Percentiles rank a stretch among this genome's conserved stretches.
Conservation (phyloP, 371 early-diverging fungal species). For the Mortierella sp. region DNA sequence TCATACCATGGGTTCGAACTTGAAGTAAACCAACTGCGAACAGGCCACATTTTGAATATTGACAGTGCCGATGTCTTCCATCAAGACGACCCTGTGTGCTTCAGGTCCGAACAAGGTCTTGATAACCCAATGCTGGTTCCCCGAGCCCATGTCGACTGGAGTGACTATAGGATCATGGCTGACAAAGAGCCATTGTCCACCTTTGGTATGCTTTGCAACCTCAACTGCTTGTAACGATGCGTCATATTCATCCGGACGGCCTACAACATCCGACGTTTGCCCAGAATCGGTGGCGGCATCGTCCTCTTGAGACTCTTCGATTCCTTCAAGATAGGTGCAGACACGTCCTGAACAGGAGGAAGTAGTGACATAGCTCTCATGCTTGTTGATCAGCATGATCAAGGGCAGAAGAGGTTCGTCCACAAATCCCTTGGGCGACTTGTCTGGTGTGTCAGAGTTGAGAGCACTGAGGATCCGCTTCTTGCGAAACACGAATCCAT, state of each 20-base stretch:
- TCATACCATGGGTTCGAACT: constrained; percentile 73
- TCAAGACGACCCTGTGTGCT: constrained; percentile 40
- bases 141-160: constrained; percentile 21
- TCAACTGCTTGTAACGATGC: constrained; percentile 33
- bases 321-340: constrained; percentile 65
- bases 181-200: constrained; percentile 70
- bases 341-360: constrained; percentile 71
- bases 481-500: constrained; percentile 51
- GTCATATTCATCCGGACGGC: constrained; percentile 30
- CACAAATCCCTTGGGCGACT: constrained; percentile 72
- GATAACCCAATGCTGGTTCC: constrained; percentile 49
- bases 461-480: constrained; percentile 62
- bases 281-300: neutral
- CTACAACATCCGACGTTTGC: constrained; percentile 15
- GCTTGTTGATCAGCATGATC: constrained; percentile 62
- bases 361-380: constrained; percentile 69
- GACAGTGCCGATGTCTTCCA: constrained; percentile 8
- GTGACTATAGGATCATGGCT: constrained; percentile 67
- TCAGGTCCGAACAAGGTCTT: constrained; percentile 57
- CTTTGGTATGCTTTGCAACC: constrained; percentile 58
- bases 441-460: constrained; percentile 66
- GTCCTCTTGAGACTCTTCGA: constrained; percentile 19
- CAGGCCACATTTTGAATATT: constrained; percentile 16
- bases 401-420: constrained; percentile 69
- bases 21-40: constrained; percentile 61